phyloP scores from a whole-genome alignment of 2,329 filamentous ascomycete genomes.

The Diaporthe helianthi region DNA sequence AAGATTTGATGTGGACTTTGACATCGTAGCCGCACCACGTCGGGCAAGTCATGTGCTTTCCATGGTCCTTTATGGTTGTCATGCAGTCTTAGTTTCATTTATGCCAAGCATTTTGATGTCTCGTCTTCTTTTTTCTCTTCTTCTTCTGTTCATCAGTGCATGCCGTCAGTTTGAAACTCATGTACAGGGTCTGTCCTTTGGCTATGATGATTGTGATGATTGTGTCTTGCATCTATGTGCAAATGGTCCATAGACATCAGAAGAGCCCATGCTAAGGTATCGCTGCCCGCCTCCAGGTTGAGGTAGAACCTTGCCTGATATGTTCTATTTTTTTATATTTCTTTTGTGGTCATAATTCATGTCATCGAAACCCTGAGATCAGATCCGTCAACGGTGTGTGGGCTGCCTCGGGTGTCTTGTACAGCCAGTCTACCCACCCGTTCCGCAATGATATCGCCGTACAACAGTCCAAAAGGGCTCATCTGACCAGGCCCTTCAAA shows the following conservation, averaged over 20 bases:
- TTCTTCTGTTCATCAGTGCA: no score
- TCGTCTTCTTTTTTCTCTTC: background rate
- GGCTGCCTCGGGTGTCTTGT: background rate
- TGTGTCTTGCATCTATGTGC: background rate
- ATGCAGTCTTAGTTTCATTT: background rate
- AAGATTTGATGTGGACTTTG: background rate
- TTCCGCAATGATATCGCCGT: background rate
- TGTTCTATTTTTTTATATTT: background rate
- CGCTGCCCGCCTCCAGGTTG: background rate
- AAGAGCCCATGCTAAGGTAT: background rate
- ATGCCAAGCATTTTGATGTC: no score
- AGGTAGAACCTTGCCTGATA: background rate
- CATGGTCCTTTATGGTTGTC: background rate
- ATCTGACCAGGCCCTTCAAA: conserved; percentile 46
- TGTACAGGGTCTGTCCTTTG: background rate
- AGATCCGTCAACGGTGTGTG: background rate
- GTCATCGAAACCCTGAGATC: background rate
- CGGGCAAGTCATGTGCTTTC: background rate
- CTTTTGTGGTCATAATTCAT: background rate
- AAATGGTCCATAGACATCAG: background rate
- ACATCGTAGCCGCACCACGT: background rate
- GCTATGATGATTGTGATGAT: background rate
- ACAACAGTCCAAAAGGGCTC: background rate
- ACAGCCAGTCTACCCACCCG: background rate
- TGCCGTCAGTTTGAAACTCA: background rate